Evolutionary conservation across 177 flowering plant species (phyloP).

Genomic region (Telopea speciosissima): DNA sequence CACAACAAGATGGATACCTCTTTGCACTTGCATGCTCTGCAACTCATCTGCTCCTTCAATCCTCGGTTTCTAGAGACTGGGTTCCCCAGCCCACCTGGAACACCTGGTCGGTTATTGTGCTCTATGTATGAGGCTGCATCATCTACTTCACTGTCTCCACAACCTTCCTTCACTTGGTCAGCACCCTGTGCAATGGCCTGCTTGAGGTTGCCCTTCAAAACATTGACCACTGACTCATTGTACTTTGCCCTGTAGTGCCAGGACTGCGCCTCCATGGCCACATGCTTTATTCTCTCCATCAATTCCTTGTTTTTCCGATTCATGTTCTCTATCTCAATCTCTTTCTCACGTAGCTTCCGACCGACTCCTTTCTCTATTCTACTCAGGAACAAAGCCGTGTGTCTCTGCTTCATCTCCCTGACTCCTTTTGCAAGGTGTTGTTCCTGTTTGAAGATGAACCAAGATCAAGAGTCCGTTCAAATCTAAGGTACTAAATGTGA

Average conservation of each 20-base stretch:
- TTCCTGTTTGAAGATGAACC: slow-evolving; percentile 37
- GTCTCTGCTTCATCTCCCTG: slow-evolving; percentile 55
- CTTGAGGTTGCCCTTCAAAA: slow-evolving; percentile 48
- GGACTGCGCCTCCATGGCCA: slow-evolving; percentile 47
- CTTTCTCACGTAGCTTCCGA: slow-evolving; percentile 50
- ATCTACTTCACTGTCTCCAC: slow-evolving; percentile 65
- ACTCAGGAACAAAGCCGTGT: slow-evolving; percentile 42
- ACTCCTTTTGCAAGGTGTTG: slow-evolving; percentile 53
- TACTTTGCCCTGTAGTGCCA: slow-evolving; percentile 67
- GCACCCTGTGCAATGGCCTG: slow-evolving; percentile 54
- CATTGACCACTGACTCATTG: slow-evolving; percentile 54
- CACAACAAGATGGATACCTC: slow-evolving; percentile 55
- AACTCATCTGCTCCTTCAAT: slow-evolving; percentile 29
- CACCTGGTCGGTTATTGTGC: slow-evolving; percentile 19
- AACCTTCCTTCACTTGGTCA: slow-evolving; percentile 55
- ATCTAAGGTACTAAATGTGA: background rate
- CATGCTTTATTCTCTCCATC: slow-evolving; percentile 54
- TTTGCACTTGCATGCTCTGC: slow-evolving; percentile 53
- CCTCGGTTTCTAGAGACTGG: slow-evolving; percentile 3
- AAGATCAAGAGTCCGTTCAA: background rate
- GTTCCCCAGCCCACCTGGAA: slow-evolving; percentile 20
- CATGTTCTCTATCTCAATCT: slow-evolving; percentile 51
- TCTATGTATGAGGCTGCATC: slow-evolving; percentile 54
- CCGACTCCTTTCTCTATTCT: slow-evolving; percentile 50
- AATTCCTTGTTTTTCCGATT: slow-evolving; percentile 62